Percentiles rank a stretch among this genome's conserved stretches.
phyloP scores from a whole-genome alignment of 1,284 basidiomycete species.

The Moesziomyces sp. region DNA sequence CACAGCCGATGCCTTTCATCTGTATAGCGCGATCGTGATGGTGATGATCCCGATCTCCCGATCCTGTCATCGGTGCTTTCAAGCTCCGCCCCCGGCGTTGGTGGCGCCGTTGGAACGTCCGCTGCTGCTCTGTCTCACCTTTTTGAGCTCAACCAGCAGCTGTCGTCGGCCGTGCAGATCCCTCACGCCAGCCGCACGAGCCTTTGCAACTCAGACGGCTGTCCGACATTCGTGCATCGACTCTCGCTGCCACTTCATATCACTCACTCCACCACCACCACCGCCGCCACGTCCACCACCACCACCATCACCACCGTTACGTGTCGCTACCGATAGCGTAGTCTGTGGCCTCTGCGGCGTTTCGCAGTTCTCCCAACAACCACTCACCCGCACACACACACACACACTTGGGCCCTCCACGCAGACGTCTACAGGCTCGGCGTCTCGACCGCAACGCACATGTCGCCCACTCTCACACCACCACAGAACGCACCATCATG shows the following conservation, averaged over 20 bases:
- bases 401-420: not conserved
- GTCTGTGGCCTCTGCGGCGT: no score
- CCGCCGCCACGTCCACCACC: not conserved
- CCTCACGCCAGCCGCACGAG: no score
- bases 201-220: not conserved
- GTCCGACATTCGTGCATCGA: not conserved
- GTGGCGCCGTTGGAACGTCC: not conserved
- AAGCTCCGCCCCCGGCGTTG: not conserved
- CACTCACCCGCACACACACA: not conserved
- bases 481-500: constrained; percentile 17
- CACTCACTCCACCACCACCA: not conserved
- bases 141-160: not conserved
- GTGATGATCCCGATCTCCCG: not conserved
- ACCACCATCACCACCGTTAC: not conserved
- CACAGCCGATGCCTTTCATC: no score
- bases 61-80: not conserved
- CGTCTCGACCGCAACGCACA: constrained; percentile 5
- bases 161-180: no score
- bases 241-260: not conserved
- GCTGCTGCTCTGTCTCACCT: not conserved
- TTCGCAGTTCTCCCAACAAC: not conserved
- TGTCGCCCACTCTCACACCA: constrained; percentile 6
- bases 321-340: not conserved
- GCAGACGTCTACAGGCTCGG: not conserved
- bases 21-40: no score